Evolutionary conservation across 2,329 filamentous ascomycete species (phyloP), one percentile per base, ranked within the genome.

Genomic region (Alternaria longipes): DNA sequence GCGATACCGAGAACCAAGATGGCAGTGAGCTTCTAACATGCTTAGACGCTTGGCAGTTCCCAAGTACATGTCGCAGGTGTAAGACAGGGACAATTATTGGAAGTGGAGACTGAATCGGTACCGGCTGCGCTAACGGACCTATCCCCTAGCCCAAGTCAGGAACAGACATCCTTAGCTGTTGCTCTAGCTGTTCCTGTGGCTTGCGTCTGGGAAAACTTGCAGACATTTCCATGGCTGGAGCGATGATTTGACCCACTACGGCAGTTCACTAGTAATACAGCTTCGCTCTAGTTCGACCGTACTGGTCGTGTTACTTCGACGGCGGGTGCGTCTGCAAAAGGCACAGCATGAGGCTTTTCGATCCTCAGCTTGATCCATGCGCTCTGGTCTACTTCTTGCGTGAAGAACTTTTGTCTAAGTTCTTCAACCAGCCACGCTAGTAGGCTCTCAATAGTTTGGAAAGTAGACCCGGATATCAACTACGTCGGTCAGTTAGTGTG

Each of bases 301-400:
- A 73, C 65, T 22, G 67, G 64, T 3, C 75, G 73, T 24, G 73
- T 61, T 36, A 90, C 82, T 74, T 92, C 89, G 6, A 93, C 87
- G 5, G 85, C 83, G 0, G 91, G 90, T 11, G 88, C 89, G 65
- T 92, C 90, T 2, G 91, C 91, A 69, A 90, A 86, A 0, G 88
- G 85, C 20, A 93, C 89, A 0, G 91, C 91, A 12, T 89, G 87
- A 3, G 91, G 91, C 80, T 93, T 93, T 77, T 89, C 88, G 53
- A 93, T 80, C 24, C 82, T 81, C 38, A 93, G 83, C 61, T 83
- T 85, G 52, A 93, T 80, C 59, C 82, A 82, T 78, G 85, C 84
- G 14, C 81, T 80, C 12, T 76, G 66, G 38, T 77, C 71, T 11
- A 61, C 58, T 7, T 67, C 62, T 56, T 59, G 56, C 11, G 53